These are phyloP conservation scores for Gloeopeniophorella convolvens DNA, from an alignment of 768 basidiomycete species.

Conservation along the genomic window DNA sequence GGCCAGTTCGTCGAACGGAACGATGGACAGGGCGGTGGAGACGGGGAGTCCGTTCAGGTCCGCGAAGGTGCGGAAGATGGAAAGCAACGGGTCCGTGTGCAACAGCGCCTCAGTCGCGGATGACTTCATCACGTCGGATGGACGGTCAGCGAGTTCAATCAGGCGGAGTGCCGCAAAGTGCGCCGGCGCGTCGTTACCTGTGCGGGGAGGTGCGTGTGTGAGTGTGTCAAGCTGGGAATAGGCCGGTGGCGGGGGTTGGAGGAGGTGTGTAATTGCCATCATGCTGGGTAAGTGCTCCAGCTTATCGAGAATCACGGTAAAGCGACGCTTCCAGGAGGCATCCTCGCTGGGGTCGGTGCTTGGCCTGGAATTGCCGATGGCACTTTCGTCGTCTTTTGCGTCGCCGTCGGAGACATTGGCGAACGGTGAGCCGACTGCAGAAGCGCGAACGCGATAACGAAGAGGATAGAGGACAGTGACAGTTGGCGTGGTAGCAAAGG, in stretches of 20 bases:
- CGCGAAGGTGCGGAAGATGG: constrained; percentile 72
- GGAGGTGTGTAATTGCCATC: constrained; percentile 84
- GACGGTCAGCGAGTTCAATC: constrained; percentile 72
- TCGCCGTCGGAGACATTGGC: constrained; percentile 30
- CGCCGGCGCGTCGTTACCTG: background rate
- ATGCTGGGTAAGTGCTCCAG: constrained; percentile 83
- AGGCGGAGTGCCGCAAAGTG: constrained; percentile 58
- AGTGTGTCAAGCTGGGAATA: constrained; percentile 6
- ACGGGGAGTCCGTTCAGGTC: constrained; percentile 64
- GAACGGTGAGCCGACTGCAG: constrained; percentile 42
- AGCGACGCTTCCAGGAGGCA: constrained; percentile 46
- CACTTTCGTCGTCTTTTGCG: constrained; percentile 6
- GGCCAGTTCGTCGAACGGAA: constrained; percentile 69
- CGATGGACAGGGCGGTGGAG: constrained; percentile 61
- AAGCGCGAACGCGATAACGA: constrained; percentile 44
- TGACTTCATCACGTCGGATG: constrained; percentile 57
- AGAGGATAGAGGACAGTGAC: constrained; percentile 65
- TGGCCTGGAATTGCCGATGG: background rate
- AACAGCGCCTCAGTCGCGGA: constrained; percentile 62
- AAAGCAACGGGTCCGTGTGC: constrained; percentile 64
- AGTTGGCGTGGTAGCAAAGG: constrained; percentile 80
- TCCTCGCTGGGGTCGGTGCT: background rate
- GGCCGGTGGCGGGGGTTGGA: constrained; percentile 39
- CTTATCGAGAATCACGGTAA: constrained; percentile 85
- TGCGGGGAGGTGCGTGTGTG: background rate